Conservation (phyloP, 78 protist genomes). For the Acrasis kona region DNA sequence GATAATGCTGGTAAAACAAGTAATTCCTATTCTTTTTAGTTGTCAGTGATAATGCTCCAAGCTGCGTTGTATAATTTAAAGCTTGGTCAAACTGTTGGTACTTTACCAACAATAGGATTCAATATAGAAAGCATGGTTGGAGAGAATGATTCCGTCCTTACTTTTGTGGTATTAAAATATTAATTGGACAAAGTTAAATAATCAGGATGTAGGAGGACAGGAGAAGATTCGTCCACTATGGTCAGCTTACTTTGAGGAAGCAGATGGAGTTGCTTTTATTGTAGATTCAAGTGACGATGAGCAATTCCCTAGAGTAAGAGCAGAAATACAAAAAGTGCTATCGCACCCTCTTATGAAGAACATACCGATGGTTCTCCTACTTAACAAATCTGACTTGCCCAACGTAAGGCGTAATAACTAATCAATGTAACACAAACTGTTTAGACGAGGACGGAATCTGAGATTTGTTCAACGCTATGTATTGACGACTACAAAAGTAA, state of each 20-base stretch:
- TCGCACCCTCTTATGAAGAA: constrained; percentile 52
- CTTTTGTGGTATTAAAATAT: too few species aligned
- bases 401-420: constrained; percentile 32
- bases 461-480: too few species aligned
- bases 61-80: constrained; percentile 10
- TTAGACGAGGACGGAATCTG: too few species aligned
- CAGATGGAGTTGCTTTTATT: constrained; percentile 26
- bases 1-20: constrained; percentile 81
- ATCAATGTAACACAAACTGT: too few species aligned
- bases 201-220: constrained; percentile 36
- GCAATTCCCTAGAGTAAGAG: constrained; percentile 3
- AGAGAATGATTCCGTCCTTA: too few species aligned
- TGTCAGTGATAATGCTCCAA: too few species aligned
- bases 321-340: constrained; percentile 65
- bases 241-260: constrained; percentile 23
- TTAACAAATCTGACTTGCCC: constrained; percentile 78
- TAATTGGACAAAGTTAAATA: not conserved
- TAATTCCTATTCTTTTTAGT: constrained; percentile 10
- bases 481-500: too few species aligned
- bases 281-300: constrained; percentile 26
- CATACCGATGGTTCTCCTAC: constrained; percentile 57
- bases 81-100: constrained; percentile 1
- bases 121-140: constrained; percentile 12
- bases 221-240: constrained; percentile 37
- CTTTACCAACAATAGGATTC: constrained; percentile 18